These are phyloP conservation scores for Zhuliangozyma blackwelliae DNA, from an alignment of 1,139 yeast genomes.

Conservation along the genomic window DNA sequence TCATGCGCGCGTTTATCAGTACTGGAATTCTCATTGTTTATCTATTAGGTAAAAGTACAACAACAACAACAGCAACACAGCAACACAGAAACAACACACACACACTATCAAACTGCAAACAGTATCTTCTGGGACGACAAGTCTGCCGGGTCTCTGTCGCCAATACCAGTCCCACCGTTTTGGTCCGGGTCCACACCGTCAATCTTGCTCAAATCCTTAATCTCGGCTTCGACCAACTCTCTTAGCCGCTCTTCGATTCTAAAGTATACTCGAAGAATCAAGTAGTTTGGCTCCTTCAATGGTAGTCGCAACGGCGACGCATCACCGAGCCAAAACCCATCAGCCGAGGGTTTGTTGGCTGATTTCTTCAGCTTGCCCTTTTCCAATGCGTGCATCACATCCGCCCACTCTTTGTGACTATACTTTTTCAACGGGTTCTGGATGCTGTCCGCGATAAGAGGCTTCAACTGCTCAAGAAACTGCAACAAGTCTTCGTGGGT, in stretches of 20 bases:
- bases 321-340: slow-evolving; percentile 50
- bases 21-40: no score
- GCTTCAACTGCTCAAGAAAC: slow-evolving; percentile 20
- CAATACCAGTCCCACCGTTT: no score
- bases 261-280: slow-evolving; percentile 43
- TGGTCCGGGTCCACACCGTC: no score
- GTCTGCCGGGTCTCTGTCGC: no score
- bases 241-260: slow-evolving; percentile 20
- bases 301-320: slow-evolving; percentile 66
- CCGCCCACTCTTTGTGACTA: slow-evolving; percentile 30
- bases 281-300: slow-evolving; percentile 60
- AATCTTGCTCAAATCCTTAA: slow-evolving; percentile 8
- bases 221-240: slow-evolving; percentile 14
- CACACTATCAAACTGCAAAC: no score
- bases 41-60: no score
- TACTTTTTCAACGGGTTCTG: slow-evolving; percentile 30
- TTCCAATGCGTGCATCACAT: slow-evolving; percentile 15
- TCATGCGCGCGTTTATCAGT: no score
- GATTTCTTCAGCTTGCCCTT: background rate
- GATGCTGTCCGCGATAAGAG: slow-evolving; percentile 27
- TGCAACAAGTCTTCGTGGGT: slow-evolving; percentile 15
- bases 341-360: background rate
- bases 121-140: no score
- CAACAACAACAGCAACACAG: no score
- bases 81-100: no score